phyloP scores from a whole-genome alignment of 306 rosid genomes.

The Myrica gale region DNA sequence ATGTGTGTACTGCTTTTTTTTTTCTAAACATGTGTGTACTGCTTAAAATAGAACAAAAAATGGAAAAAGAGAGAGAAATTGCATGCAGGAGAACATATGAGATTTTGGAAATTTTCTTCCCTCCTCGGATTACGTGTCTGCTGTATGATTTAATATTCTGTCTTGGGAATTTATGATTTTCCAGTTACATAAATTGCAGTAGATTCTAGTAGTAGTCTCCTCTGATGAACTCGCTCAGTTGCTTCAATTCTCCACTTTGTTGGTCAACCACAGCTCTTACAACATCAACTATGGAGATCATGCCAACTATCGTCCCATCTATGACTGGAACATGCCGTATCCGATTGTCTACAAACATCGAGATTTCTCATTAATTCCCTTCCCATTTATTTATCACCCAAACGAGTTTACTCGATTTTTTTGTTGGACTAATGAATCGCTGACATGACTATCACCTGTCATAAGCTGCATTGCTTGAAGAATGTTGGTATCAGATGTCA shows the following conservation, averaged over 20 bases:
- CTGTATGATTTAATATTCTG: background rate
- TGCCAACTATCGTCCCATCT: slow-evolving; percentile 81
- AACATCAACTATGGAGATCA: slow-evolving; percentile 87
- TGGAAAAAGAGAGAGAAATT: background rate
- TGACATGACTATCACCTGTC: slow-evolving; percentile 50
- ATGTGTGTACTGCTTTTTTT: too few relatives aligned
- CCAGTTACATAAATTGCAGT: background rate
- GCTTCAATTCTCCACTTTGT: slow-evolving; percentile 73
- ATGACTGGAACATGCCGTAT: slow-evolving; percentile 83
- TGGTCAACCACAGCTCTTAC: slow-evolving; percentile 77
- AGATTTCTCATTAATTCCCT: background rate
- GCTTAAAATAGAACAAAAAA: too few relatives aligned
- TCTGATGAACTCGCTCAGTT: slow-evolving; percentile 60
- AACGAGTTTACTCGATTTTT: background rate
- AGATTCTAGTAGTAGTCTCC: slow-evolving; percentile 60
- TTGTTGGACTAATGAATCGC: slow-evolving; percentile 1
- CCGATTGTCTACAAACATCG: slow-evolving; percentile 48
- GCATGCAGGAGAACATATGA: background rate
- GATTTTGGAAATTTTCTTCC: background rate
- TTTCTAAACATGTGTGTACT: too few relatives aligned
- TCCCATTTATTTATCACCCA: background rate
- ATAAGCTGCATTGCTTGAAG: slow-evolving; percentile 89
- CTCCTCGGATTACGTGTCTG: background rate
- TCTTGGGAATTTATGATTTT: background rate
- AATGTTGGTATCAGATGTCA: slow-evolving; percentile 74